phyloP scores from a whole-genome alignment of 352 stramenopile genomes.

The Pythium chondricola region DNA sequence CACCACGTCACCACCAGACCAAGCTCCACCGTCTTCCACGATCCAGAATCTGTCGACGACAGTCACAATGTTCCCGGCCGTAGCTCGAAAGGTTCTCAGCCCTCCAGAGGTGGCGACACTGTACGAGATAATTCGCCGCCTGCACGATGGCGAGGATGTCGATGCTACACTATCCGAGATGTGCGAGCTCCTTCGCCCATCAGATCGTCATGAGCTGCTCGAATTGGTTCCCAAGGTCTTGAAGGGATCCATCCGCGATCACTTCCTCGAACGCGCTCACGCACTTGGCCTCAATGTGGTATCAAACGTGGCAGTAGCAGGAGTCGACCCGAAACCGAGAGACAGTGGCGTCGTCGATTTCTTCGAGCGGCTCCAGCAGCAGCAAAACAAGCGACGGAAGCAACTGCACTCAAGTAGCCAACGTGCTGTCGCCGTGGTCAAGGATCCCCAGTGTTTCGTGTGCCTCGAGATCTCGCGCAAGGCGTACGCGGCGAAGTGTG shows the following conservation, averaged over 20 bases:
- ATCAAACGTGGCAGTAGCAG: background rate
- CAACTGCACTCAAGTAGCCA: constrained; percentile 16
- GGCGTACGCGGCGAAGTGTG: constrained; percentile 69
- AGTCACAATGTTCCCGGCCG: constrained; percentile 35
- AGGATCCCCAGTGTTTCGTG: constrained; percentile 78
- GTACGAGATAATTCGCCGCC: constrained; percentile 53
- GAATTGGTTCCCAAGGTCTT: constrained; percentile 65
- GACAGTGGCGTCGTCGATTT: constrained; percentile 25
- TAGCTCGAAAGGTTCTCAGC: constrained; percentile 50
- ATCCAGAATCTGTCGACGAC: background rate
- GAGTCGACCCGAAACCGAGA: no score
- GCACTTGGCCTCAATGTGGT: constrained; percentile 31
- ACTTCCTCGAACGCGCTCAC: constrained; percentile 39
- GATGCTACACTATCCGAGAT: constrained; percentile 37
- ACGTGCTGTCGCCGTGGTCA: constrained; percentile 40
- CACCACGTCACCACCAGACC: background rate
- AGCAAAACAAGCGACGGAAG: constrained; percentile 48
- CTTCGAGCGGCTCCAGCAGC: constrained; percentile 63
- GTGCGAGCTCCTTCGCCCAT: constrained; percentile 39
- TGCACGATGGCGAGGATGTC: constrained; percentile 36
- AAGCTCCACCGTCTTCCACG: background rate
- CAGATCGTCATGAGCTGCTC: constrained; percentile 42
- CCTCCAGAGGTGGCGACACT: constrained; percentile 40
- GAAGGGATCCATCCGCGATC: constrained; percentile 29
- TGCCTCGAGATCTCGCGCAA: constrained; percentile 80